These are phyloP conservation scores for Pilasporangium apinafurcum DNA, from an alignment of 352 stramenopile genomes.

Conservation along the genomic window DNA sequence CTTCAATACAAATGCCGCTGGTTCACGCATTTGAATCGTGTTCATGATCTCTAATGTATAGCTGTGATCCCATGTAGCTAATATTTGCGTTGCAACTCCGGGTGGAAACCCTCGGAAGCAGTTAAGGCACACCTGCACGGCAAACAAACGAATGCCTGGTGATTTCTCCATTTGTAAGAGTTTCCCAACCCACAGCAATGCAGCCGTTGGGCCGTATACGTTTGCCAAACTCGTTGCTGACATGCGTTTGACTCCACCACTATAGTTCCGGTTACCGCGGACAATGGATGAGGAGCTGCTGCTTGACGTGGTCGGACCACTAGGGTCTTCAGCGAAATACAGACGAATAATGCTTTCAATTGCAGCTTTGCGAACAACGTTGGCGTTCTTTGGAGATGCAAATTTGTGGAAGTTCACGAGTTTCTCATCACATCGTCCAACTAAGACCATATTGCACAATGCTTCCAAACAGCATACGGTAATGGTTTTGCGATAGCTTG, in stretches of 20 bases:
- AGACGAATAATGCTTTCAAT: constrained; percentile 82
- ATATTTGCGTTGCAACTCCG: constrained; percentile 57
- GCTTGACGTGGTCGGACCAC: constrained; percentile 7
- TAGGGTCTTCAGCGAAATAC: constrained; percentile 78
- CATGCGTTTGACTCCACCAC: no score
- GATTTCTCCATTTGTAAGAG: constrained; percentile 62
- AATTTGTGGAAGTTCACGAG: constrained; percentile 68
- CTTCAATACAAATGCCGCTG: constrained; percentile 61
- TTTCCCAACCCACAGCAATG: constrained; percentile 60
- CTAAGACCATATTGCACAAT: constrained; percentile 71
- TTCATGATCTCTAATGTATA: constrained; percentile 72
- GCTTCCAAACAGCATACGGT: constrained; percentile 79
- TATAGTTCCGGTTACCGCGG: constrained; percentile 3
- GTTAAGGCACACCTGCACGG: constrained; percentile 74
- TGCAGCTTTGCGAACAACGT: constrained; percentile 71
- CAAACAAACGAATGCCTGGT: constrained; percentile 65
- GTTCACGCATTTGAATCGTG: constrained; percentile 75
- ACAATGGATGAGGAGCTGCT: constrained; percentile 7
- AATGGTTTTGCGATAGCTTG: constrained; percentile 76
- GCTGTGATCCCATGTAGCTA: constrained; percentile 78
- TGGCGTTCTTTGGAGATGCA: constrained; percentile 61
- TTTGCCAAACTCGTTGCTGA: constrained; percentile 30
- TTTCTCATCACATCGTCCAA: constrained; percentile 60
- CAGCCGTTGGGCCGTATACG: constrained; percentile 59
- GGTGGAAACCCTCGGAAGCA: constrained; percentile 76